Percentiles rank a stretch among this genome's conserved stretches.
Conservation (phyloP, 2,329 filamentous ascomycete species). For the Falciphora oryzae region DNA sequence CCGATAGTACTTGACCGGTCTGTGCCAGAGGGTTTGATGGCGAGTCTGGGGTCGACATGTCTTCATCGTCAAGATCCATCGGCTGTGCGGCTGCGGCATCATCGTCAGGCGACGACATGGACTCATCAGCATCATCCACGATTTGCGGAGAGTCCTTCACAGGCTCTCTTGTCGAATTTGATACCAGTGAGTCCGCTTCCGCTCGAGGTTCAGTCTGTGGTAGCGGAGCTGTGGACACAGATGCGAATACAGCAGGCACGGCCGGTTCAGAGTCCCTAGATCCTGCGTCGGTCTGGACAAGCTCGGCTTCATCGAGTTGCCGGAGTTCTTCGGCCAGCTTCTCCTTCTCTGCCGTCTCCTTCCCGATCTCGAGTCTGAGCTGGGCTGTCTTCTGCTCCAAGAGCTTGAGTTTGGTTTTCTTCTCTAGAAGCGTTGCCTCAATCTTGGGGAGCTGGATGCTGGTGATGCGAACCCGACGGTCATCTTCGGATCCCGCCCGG, state of each 20-base stretch:
- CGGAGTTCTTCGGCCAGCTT: conserved; percentile 27
- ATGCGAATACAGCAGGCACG: neutral
- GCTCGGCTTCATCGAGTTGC: conserved; percentile 23
- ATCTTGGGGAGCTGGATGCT: conserved; percentile 34
- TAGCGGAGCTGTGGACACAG: neutral
- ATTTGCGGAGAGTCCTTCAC: neutral
- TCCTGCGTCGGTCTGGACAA: neutral
- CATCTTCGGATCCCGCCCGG: conserved; percentile 13
- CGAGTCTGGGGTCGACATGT: neutral
- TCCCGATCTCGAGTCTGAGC: conserved; percentile 42
- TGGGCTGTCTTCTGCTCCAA: conserved; percentile 41
- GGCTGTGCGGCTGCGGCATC: neutral
- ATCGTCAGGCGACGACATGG: neutral
- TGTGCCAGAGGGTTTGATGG: neutral
- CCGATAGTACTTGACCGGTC: neutral
- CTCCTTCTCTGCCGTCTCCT: conserved; percentile 26
- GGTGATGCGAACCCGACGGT: conserved; percentile 28
- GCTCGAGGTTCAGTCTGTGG: neutral
- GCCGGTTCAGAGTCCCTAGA: neutral
- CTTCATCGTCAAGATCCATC: neutral
- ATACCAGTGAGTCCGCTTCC: neutral
- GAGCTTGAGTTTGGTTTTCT: conserved; percentile 40
- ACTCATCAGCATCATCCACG: neutral
- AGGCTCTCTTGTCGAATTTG: neutral
- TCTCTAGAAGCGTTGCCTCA: conserved; percentile 34